These are phyloP conservation scores for Calonectria leucothoes DNA, from an alignment of 2,329 filamentous ascomycete genomes.

Conservation along the genomic window DNA sequence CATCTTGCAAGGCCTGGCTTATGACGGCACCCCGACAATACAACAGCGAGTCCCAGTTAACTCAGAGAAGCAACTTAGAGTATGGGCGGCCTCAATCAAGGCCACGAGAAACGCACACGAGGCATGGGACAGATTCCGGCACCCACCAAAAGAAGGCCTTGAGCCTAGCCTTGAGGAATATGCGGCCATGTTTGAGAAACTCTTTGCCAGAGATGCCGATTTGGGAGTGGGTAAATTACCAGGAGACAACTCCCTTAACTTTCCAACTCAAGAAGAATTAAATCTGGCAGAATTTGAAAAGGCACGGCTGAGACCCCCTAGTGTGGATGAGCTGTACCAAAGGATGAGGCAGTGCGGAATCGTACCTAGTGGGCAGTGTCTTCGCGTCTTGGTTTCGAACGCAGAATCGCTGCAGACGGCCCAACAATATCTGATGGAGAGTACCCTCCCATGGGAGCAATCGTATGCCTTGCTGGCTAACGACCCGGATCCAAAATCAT, in stretches of 20 bases:
- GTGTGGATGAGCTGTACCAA: conserved; percentile 66
- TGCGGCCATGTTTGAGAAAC: conserved; percentile 70
- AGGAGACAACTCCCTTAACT: conserved; percentile 69
- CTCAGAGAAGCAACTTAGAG: conserved; percentile 29
- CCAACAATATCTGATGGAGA: conserved; percentile 62
- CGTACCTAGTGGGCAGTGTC: conserved; percentile 59
- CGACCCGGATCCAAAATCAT: conserved; percentile 34
- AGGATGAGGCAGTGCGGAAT: conserved; percentile 66
- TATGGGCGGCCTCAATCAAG: conserved; percentile 68
- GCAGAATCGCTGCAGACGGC: conserved; percentile 61
- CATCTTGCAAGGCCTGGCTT: conserved; percentile 63
- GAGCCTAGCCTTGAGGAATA: conserved; percentile 60
- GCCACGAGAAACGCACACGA: conserved; percentile 71
- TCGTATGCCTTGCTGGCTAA: conserved; percentile 32
- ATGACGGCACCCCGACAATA: conserved; percentile 66
- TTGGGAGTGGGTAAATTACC: conserved; percentile 54
- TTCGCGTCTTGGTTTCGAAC: conserved; percentile 67
- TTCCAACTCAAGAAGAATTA: conserved; percentile 48
- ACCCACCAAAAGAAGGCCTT: conserved; percentile 47
- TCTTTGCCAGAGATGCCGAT: conserved; percentile 52
- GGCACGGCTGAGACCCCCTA: conserved; percentile 70
- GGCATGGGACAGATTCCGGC: conserved; percentile 66
- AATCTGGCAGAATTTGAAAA: conserved; percentile 75
- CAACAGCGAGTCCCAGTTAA: conserved; percentile 53
- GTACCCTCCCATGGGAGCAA: conserved; percentile 35